Percentiles rank a stretch among this genome's conserved stretches.
Evolutionary conservation across 1,284 basidiomycete genomes (phyloP).

Genomic region (Apiotrichum sp.): DNA sequence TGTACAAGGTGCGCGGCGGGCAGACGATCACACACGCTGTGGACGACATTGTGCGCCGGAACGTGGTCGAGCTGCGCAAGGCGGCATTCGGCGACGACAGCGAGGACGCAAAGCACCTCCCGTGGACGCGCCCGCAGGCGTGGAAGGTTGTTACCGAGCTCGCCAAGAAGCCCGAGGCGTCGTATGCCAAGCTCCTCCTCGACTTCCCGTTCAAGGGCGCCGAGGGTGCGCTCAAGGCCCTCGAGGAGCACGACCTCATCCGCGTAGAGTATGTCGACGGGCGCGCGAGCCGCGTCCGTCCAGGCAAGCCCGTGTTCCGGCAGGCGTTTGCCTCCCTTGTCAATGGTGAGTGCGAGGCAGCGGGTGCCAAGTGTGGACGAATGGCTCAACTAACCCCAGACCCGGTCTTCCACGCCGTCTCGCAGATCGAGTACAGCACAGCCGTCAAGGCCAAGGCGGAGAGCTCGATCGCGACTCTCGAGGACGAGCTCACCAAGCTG

Average conservation of each 20-base stretch:
- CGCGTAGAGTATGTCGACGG: slow-evolving; percentile 70
- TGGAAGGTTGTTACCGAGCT: slow-evolving; percentile 78
- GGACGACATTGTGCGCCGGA: slow-evolving; percentile 75
- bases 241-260: slow-evolving; percentile 88
- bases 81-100: slow-evolving; percentile 86
- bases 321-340: slow-evolving; percentile 78
- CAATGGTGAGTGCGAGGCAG: slow-evolving; percentile 53
- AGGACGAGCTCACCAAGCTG: slow-evolving; percentile 66
- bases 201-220: slow-evolving; percentile 90
- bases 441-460: slow-evolving; percentile 64
- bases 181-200: slow-evolving; percentile 72
- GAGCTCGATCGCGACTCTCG: slow-evolving; percentile 61
- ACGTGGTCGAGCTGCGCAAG: slow-evolving; percentile 78
- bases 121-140: slow-evolving; percentile 81
- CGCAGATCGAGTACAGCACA: slow-evolving; percentile 73
- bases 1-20: slow-evolving; percentile 76
- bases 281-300: slow-evolving; percentile 73
- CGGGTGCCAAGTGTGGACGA: no score
- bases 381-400: slow-evolving; percentile 50
- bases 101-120: slow-evolving; percentile 72
- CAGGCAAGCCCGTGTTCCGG: slow-evolving; percentile 83
- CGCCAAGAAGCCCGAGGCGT: slow-evolving; percentile 63
- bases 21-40: slow-evolving; percentile 70
- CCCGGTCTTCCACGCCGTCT: slow-evolving; percentile 68
- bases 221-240: slow-evolving; percentile 68